Percentiles rank a stretch among this genome's conserved stretches.
Conservation (phyloP, 2,329 filamentous ascomycete species). For the Xylariaceae sp. region DNA sequence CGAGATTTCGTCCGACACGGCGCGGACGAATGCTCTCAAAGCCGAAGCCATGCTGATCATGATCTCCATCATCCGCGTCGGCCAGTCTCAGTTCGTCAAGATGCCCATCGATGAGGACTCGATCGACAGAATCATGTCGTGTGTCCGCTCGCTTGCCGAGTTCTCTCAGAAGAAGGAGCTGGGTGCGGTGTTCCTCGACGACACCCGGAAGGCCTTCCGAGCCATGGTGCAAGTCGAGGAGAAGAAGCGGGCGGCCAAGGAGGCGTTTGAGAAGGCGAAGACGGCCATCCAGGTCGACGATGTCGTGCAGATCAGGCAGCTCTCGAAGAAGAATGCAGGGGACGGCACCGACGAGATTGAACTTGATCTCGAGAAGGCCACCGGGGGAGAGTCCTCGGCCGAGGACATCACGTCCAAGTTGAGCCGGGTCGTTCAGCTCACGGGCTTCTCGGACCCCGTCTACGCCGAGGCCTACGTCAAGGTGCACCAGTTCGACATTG, state of each 20-base stretch:
- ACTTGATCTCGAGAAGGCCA: slow-evolving; percentile 86
- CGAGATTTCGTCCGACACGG: slow-evolving; percentile 78
- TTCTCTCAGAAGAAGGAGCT: slow-evolving; percentile 85
- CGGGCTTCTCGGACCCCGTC: slow-evolving; percentile 94
- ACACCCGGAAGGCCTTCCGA: slow-evolving; percentile 91
- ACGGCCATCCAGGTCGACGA: slow-evolving; percentile 93
- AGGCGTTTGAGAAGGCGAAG: slow-evolving; percentile 87
- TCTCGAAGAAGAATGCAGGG: slow-evolving; percentile 80
- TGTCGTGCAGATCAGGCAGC: slow-evolving; percentile 83
- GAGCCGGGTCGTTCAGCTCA: slow-evolving; percentile 91
- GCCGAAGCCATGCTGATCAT: slow-evolving; percentile 99
- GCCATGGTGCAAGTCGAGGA: slow-evolving; percentile 97
- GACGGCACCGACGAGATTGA: slow-evolving; percentile 83
- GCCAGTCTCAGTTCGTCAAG: slow-evolving; percentile 98
- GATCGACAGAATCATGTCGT: slow-evolving; percentile 97
- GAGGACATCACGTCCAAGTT: slow-evolving; percentile 92
- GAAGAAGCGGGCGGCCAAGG: slow-evolving; percentile 94
- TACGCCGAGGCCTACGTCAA: slow-evolving; percentile 99
- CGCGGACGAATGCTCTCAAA: slow-evolving; percentile 85
- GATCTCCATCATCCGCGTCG: slow-evolving; percentile 97
- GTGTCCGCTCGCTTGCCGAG: slow-evolving; percentile 84
- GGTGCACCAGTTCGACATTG: slow-evolving; percentile 97
- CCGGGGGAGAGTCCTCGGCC: slow-evolving; percentile 73
- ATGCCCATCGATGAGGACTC: slow-evolving; percentile 96
- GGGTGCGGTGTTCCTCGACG: slow-evolving; percentile 85